Base-by-base conservation (phyloP, 331 rosid genomes). In the Malus hybrid region DNA sequence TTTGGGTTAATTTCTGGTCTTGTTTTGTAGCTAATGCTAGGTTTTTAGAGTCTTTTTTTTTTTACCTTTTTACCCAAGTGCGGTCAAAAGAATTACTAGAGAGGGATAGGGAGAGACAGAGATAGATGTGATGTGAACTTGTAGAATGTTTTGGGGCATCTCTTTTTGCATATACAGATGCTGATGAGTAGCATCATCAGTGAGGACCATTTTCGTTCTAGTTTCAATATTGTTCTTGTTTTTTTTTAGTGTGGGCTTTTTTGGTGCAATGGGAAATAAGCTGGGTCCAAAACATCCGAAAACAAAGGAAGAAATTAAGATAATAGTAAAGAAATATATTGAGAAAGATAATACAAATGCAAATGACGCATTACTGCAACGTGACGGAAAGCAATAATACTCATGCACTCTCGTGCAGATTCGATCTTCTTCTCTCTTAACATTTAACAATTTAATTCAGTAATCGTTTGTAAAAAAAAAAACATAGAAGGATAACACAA, bases 101-200 rank as follows among this genome's bases (percentile, higher is more conserved):
- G 46, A 74, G 54, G 48, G 33, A 65, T 28, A 62, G 52, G 48
- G 24, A 65, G 29, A 56, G 63, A 63, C 13, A 63, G 39, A 4
- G 6, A 33, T 20, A 22, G 77, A 36, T 14, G 33, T 64, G 32
- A 14, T 34, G 67, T 31, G 79, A 74, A 54, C 76, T 76, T 44
- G 77, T 56, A 71, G 77, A 44, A 46, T 32, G 42, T 71, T 67
- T 75, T 80, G 76, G 75, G 62, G 77, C 80, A 72, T 14, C 65
- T 56, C 24, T 74, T 32, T 32, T 5, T 50, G 79, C 80, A 46
- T 59, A 61, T 81, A 81, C 66, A 67, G 28, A 20, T 13, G 10
- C 29, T 66, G 44, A 4, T 48, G 63, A 33, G 24, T 69, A 69
- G 61, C 32, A 69, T 46, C 32, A 48, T 27, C 22, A 15, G 42